Conservation (phyloP, 306 rosid species). For the Cicer pinnatifidum region DNA sequence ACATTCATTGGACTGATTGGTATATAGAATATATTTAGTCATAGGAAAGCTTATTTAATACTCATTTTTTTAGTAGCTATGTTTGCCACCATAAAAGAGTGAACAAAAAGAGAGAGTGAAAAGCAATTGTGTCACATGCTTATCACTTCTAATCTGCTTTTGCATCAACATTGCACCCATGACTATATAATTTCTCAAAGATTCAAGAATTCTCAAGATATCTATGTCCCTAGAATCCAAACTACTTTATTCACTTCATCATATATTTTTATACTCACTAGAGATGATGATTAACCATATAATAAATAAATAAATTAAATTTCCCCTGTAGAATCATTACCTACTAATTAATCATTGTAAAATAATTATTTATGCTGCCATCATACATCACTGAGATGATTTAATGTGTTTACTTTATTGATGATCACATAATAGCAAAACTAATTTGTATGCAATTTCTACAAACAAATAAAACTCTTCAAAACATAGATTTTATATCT, state of each 20-base stretch:
- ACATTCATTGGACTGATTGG: slow-evolving; percentile 30
- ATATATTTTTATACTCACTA: no score
- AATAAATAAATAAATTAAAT: neutral
- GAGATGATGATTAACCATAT: slow-evolving; percentile 13
- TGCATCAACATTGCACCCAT: slow-evolving; percentile 41
- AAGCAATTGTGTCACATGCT: slow-evolving; percentile 43
- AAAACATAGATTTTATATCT: no score
- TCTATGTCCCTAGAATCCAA: slow-evolving; percentile 41
- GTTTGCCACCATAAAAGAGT: slow-evolving; percentile 47
- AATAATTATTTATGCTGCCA: no score
- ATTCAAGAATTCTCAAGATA: slow-evolving; percentile 6
- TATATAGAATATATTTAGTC: slow-evolving; percentile 16
- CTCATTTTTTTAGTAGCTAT: slow-evolving; percentile 7
- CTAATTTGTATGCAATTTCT: no score
- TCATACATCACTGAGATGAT: no score
- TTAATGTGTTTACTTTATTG: no score
- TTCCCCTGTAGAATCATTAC: slow-evolving; percentile 14
- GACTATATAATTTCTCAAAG: neutral
- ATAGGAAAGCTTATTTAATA: slow-evolving; percentile 38
- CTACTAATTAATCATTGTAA: neutral
- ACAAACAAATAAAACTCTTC: no score
- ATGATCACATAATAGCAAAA: no score
- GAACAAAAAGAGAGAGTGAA: neutral
- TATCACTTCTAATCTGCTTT: slow-evolving; percentile 46
- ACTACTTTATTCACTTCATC: slow-evolving; percentile 1